Evolutionary conservation across 257 asterid genomes (phyloP), one percentile per base, ranked within the genome.

Genomic region (Gardenia jasminoides): DNA sequence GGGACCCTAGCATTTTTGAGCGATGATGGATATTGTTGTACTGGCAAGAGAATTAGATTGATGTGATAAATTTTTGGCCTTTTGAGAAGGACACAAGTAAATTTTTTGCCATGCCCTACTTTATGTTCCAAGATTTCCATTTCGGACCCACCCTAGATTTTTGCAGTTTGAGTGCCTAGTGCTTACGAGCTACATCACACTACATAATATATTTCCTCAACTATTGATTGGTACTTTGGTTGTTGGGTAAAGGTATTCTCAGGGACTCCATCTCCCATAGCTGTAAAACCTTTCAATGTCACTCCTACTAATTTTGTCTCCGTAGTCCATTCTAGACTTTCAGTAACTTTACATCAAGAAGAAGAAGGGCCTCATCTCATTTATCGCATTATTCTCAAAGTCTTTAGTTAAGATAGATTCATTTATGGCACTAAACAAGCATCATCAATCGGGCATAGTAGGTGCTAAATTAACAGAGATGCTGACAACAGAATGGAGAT

Each of bases 1-100:
- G 81, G 85, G 82, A 64, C 82, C 86, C 75, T 64, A 28, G 59
- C n/a, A 61, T 52, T 78, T 70, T 78, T 70, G 74, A 56, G 67
- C 64, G 75, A 76, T 74, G 80, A 70, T 70, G 71, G 22, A 83
- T 44, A 44, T 77, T 83, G 46, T 47, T 79, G 80, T 79, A 83
- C 79, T 76, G 62, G 44, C 72, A 76, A 70, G 69, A 80, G 43
- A 54, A 75, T 76, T 79, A 66, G 80, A 74, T 82, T 79, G 86
- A 70, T 76, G 64, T 75, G 86, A 83, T 79, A 66, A 79, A 24
- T 70, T 75, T 62, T n/a, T n/a, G n/a, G 80, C 78, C 65, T 39
- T 79, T 79, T 46, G 0, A 58, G 61, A 52, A 69, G 78, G 80
- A 78, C 78, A 82, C 50, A 78, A 68, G 48, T 54, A 58, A 79